Base-by-base conservation (phyloP, 2,329 filamentous ascomycete genomes). In the Helotiales sp. region DNA sequence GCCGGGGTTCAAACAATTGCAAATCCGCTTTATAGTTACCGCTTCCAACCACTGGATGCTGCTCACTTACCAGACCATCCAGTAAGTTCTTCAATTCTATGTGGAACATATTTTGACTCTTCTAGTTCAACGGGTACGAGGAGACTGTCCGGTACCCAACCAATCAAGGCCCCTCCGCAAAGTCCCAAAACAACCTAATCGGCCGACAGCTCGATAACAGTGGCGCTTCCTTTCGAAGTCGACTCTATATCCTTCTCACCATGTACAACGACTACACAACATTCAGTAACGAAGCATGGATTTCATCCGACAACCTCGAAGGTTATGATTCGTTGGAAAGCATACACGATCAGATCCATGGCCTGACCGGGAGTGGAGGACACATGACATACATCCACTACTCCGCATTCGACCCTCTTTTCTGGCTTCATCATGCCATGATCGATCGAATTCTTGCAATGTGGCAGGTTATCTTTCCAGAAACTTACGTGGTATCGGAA, bases 271-370 rank as follows among this genome's bases (percentile, higher is more conserved):
- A 92, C 71, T 92, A 89, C 75, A 86, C 86, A 17, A 82, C 85
- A 17, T 92, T 93, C 75, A 89, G 89, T 73, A 93, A 89, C 74
- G 88, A 91, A 75, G 86, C 84, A 1, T 89, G 86, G 85, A 82
- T 83, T n/a, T 77, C 79, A 3, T 20, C 54, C 24, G 26, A 82
- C 57, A 78, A 83, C 43, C 66, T 69, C 7, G 64, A 66, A 7
- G 82, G 82, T 13, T 85, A 85, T 60, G 90, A 92, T 75, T 92
- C 89, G 11, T 78, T 91, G 37, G 89, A 91, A 76, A 84, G 85
- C 0, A 78, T 91, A 3, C 89, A 91, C 71, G 88, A 91, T 74
- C 82, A 84, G 11, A 82, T 91, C 45, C 89, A 91, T 85, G 58
- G 82, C 85, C 3, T 91, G 86, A 34, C 82, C 79, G 80, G 85